Conservation (phyloP, 179 eudicot species). For the Beta corolliflora region DNA sequence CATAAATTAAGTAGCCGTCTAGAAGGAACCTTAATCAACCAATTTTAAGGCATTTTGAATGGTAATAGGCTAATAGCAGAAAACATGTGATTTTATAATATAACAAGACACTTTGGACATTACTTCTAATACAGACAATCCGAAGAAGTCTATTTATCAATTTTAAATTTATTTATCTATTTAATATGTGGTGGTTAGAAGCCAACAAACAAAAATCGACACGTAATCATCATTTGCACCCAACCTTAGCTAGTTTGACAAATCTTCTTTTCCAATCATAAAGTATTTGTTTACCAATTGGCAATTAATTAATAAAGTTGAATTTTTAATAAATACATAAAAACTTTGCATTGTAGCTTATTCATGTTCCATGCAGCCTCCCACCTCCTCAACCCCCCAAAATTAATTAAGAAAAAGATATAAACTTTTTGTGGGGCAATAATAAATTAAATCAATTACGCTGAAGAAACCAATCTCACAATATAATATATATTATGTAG, state of each 20-base stretch:
- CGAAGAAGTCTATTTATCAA: constrained; percentile 2
- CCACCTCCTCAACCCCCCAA: not conserved
- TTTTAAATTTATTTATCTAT: not conserved
- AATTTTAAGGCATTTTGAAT: not conserved
- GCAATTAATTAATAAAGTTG: too few species aligned
- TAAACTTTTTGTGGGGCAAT: not conserved
- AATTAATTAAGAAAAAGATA: too few species aligned
- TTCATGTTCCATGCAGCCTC: constrained; percentile 9
- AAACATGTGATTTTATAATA: constrained; percentile 26
- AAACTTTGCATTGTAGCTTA: constrained; percentile 1
- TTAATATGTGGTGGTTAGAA: constrained; percentile 34
- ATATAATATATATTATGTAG: not conserved
- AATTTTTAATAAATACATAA: not conserved
- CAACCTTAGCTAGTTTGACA: constrained; percentile 19
- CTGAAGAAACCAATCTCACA: not conserved
- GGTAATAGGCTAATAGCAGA: not conserved
- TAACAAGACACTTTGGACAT: constrained; percentile 17
- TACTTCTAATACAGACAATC: constrained; percentile 33
- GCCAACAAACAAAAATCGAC: constrained; percentile 34
- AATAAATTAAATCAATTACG: not conserved
- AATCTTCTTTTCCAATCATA: constrained; percentile 34
- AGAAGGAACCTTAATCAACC: constrained; percentile 25
- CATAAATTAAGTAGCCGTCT: constrained; percentile 16
- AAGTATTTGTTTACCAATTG: constrained; percentile 7
- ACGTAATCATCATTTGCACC: constrained; percentile 35